Evolutionary conservation across 345 rosid genomes (phyloP).

Genomic region (Eucalyptus leucophloia): DNA sequence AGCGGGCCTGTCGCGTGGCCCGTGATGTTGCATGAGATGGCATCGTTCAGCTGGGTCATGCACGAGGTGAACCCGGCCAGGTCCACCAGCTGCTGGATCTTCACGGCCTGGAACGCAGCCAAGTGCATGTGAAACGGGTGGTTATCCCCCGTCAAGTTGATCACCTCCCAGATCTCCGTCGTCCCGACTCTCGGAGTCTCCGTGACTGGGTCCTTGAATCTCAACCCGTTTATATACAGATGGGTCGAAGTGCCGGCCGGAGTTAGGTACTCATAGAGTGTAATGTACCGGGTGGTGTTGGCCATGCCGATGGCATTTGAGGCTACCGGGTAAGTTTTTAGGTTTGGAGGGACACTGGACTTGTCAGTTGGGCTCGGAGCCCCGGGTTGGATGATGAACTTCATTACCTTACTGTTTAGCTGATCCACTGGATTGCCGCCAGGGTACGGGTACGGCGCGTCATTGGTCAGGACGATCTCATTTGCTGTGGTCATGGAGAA

Average conservation of each 20-base stretch:
- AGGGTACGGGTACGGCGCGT: slow-evolving; percentile 61
- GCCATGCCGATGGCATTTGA: slow-evolving; percentile 14
- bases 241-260: slow-evolving; percentile 47
- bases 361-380: slow-evolving; percentile 14
- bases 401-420: slow-evolving; percentile 52
- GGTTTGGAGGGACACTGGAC: slow-evolving; percentile 20
- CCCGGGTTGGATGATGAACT: slow-evolving; percentile 27
- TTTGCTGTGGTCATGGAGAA: slow-evolving; percentile 30
- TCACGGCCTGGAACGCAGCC: slow-evolving; percentile 52
- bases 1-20: slow-evolving; percentile 40
- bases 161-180: slow-evolving; percentile 72
- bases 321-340: slow-evolving; percentile 37
- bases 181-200: slow-evolving; percentile 60
- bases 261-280: slow-evolving; percentile 58
- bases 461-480: slow-evolving; percentile 26
- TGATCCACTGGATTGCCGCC: slow-evolving; percentile 40
- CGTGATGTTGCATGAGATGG: slow-evolving; percentile 35
- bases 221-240: slow-evolving; percentile 53
- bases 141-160: slow-evolving; percentile 65
- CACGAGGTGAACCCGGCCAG: slow-evolving; percentile 39
- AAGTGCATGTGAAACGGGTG: slow-evolving; percentile 82
- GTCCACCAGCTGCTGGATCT: slow-evolving; percentile 35
- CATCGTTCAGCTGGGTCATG: slow-evolving; percentile 47
- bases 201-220: slow-evolving; percentile 36
- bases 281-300: slow-evolving; percentile 41